Percentiles rank a stretch among this genome's conserved stretches.
Conservation (phyloP, 2,329 filamentous ascomycete genomes). For the Mariannaea sp. region DNA sequence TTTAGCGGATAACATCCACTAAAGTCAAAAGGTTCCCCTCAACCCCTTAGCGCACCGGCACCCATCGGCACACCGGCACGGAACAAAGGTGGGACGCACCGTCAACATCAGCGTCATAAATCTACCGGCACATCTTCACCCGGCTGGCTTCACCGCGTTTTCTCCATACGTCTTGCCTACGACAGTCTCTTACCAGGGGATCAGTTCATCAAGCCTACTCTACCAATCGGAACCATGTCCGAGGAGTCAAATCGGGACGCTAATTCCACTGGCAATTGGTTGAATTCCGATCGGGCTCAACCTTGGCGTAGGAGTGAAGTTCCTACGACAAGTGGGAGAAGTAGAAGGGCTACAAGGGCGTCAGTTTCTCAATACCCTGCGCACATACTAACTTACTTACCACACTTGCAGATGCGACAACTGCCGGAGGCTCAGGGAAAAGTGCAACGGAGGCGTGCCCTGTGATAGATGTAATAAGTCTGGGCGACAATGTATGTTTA, state of each 20-base stretch:
- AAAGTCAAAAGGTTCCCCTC: too few relatives aligned
- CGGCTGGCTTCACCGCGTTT: background rate
- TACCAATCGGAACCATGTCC: background rate
- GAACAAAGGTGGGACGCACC: too few relatives aligned
- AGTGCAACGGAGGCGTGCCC: conserved; percentile 24
- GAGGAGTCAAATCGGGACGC: background rate
- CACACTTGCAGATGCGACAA: conserved; percentile 24
- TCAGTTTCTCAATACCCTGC: background rate
- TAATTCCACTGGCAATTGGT: background rate
- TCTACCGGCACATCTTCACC: background rate
- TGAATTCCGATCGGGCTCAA: background rate
- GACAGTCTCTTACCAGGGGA: background rate
- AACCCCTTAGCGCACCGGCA: too few relatives aligned
- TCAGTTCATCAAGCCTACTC: background rate
- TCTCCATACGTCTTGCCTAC: background rate
- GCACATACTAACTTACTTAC: background rate
- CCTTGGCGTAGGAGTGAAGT: background rate
- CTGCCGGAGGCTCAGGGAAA: conserved; percentile 31
- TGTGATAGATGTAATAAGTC: conserved; percentile 30
- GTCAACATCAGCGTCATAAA: background rate
- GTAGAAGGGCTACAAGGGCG: conserved; percentile 5
- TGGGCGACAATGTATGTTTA: conserved; percentile 22
- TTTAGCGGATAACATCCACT: too few relatives aligned
- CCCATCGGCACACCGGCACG: too few relatives aligned
- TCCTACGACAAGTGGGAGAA: background rate